Evolutionary conservation across 179 eudicot genomes (phyloP), one percentile per base, ranked within the genome.

Genomic region (Silene noctiflora): DNA sequence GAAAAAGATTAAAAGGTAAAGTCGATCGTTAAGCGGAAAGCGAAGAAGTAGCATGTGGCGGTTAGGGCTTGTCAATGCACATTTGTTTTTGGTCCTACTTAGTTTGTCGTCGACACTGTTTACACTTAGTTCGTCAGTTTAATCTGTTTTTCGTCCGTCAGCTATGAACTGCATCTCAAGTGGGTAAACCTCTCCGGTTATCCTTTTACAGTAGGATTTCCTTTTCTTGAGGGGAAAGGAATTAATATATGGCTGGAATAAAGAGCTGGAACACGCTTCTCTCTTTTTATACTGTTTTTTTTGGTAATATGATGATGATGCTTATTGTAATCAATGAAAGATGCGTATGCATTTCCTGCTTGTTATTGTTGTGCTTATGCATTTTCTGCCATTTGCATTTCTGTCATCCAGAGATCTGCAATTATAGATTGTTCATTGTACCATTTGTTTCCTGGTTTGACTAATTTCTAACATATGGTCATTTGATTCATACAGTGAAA

Each of bases 401-500:
- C 6, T 67, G 39, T 44, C 71, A 67, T 67, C 19, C 71, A 67
- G 51, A 35, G 51, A 27, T 11, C 66, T 62, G 66, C 66, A 62
- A 27, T 27, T 10, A n/a, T 29, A 31, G 48, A 42, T 42, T 42
- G 69, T 13, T 65, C 7, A n/a, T 7, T 16, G 44, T 65, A 17
- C 69, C 20, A 33, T 17, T 33, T 67, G 6, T 67, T 19, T 7
- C 48, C 25, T 35, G 71, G 4, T 16, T 19, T 33, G 12, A 22
- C 60, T 44, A 25, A 22, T 11, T n/a, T n/a, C 44, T 33, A 46
- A 51, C 70, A 74, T 33, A 60, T 78, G 42, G 53, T 56, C 65
- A 53, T 72, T 55, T 75, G 67, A 61, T 75, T 77, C 51, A 11
- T 68, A 33, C 75, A 94, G 98, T 86, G 96, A 85, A 67, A 84